Percentiles rank a stretch among this genome's conserved stretches.
phyloP scores from a whole-genome alignment of 2,329 filamentous ascomycete species.

The Aspergillus versicolor region DNA sequence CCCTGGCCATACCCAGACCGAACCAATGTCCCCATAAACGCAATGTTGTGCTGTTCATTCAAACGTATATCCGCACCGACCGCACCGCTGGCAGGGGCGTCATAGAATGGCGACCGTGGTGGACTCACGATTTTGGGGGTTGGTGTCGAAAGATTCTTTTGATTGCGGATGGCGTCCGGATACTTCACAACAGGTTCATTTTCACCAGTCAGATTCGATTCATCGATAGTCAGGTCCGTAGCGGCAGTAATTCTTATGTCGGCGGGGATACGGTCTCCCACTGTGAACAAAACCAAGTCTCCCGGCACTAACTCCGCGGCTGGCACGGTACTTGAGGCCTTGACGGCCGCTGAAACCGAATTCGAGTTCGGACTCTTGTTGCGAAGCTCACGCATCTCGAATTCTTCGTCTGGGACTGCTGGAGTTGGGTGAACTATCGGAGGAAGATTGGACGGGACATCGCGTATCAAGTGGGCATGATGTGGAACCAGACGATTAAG shows the following conservation, averaged over 20 bases:
- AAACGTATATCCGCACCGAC: slow-evolving; percentile 66
- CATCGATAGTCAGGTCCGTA: slow-evolving; percentile 87
- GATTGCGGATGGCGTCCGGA: slow-evolving; percentile 57
- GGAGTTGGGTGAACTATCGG: slow-evolving; percentile 23
- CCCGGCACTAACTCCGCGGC: slow-evolving; percentile 86
- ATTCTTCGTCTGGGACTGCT: slow-evolving; percentile 35
- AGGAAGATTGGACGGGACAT: slow-evolving; percentile 31
- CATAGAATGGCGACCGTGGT: slow-evolving; percentile 57
- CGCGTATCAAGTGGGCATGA: slow-evolving; percentile 88
- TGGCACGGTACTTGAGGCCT: slow-evolving; percentile 80
- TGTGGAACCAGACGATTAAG: slow-evolving; percentile 92
- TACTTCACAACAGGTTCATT: slow-evolving; percentile 87
- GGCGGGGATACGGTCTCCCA: slow-evolving; percentile 92
- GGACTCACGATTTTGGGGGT: slow-evolving; percentile 37
- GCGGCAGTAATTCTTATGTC: slow-evolving; percentile 92
- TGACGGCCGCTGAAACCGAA: slow-evolving; percentile 63
- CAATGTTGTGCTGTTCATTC: slow-evolving; percentile 83
- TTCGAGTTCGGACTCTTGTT: slow-evolving; percentile 44
- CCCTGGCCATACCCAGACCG: slow-evolving; percentile 94
- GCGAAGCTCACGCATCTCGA: slow-evolving; percentile 52
- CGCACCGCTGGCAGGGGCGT: slow-evolving; percentile 57
- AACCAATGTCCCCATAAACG: slow-evolving; percentile 96
- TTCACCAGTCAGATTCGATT: slow-evolving; percentile 94
- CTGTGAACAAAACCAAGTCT: slow-evolving; percentile 90
- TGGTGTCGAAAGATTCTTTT: slow-evolving; percentile 29